phyloP scores from a whole-genome alignment of 2,329 filamentous ascomycete species.

The Exophiala phaeomuriformis region DNA sequence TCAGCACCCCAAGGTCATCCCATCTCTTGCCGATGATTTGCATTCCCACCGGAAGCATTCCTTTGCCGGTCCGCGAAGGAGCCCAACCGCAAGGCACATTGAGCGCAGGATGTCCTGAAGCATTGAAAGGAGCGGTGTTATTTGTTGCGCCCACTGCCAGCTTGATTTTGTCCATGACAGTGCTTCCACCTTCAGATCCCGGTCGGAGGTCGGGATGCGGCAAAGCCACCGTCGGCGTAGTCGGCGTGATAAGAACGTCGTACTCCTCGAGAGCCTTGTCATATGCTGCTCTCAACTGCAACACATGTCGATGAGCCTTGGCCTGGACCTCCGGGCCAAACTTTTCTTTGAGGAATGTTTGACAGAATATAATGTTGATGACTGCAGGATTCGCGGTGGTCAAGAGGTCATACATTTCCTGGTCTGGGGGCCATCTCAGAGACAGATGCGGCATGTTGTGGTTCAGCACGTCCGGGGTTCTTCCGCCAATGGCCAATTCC shows the following conservation, averaged over 20 bases:
- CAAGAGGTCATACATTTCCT: slow-evolving; percentile 41
- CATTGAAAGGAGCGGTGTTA: slow-evolving; percentile 45
- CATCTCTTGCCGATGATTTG: slow-evolving; percentile 45
- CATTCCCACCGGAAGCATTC: slow-evolving; percentile 47
- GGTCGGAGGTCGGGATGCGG: slow-evolving; percentile 33
- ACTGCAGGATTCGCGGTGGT: slow-evolving; percentile 41
- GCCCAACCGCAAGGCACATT: slow-evolving; percentile 43
- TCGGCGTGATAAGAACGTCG: slow-evolving; percentile 46
- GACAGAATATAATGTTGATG: slow-evolving; percentile 40
- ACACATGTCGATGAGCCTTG: slow-evolving; percentile 44
- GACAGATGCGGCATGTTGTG: slow-evolving; percentile 31
- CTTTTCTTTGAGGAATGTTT: slow-evolving; percentile 29
- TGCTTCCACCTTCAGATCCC: slow-evolving; percentile 26
- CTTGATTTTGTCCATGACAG: slow-evolving; percentile 38
- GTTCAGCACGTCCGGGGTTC: slow-evolving; percentile 31
- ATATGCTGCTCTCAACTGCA: slow-evolving; percentile 44
- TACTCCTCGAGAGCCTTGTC: slow-evolving; percentile 38
- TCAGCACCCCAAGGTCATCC: slow-evolving; percentile 28
- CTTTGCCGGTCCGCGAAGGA: slow-evolving; percentile 28
- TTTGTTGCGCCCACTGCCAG: slow-evolving; percentile 41
- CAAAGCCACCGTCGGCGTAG: slow-evolving; percentile 41
- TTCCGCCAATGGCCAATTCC: slow-evolving; percentile 29
- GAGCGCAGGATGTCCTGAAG: slow-evolving; percentile 46
- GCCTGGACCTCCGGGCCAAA: slow-evolving; percentile 33
- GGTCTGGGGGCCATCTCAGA: slow-evolving; percentile 34